Percentiles rank a stretch among this genome's conserved stretches.
Evolutionary conservation across 169 alveolate genomes (phyloP).

Genomic region (Cyclospora cayetanensis): DNA sequence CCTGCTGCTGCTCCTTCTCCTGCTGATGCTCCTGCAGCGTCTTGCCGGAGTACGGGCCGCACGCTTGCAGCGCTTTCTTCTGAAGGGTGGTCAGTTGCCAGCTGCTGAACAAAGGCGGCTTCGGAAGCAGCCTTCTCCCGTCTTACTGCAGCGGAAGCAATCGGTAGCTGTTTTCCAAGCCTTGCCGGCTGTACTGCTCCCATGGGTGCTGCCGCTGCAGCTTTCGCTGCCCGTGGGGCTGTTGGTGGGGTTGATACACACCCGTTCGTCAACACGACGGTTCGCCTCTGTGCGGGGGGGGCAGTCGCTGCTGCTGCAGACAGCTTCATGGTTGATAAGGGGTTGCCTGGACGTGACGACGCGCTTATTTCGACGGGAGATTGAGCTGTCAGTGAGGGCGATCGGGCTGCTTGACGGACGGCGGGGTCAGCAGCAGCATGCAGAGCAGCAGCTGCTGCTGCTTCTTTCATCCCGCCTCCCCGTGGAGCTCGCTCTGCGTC

Average conservation of each 20-base stretch:
- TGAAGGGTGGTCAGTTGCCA: background rate
- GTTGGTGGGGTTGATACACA: background rate
- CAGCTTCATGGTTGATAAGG: no score
- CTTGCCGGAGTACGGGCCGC: no score
- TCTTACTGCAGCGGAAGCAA: background rate
- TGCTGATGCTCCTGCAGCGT: no score
- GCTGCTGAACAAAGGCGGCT: background rate
- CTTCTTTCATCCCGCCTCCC: background rate
- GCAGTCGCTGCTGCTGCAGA: conserved; percentile 11
- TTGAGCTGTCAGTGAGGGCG: no score
- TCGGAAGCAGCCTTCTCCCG: background rate
- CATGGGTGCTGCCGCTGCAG: background rate
- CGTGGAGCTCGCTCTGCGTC: background rate
- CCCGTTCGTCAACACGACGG: background rate
- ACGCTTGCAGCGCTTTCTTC: background rate
- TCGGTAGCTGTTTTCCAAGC: background rate
- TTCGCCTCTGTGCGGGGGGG: background rate
- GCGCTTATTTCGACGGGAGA: no score
- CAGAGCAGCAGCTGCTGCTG: conserved; percentile 5
- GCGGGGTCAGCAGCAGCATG: background rate
- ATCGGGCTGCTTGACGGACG: background rate
- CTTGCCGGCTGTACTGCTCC: background rate
- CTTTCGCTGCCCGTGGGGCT: conserved; percentile 3
- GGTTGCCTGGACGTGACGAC: no score
- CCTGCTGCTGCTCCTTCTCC: background rate